These are phyloP conservation scores for Paraphaeosphaeria sporulosa DNA, from an alignment of 2,329 filamentous ascomycete genomes.

Conservation along the genomic window DNA sequence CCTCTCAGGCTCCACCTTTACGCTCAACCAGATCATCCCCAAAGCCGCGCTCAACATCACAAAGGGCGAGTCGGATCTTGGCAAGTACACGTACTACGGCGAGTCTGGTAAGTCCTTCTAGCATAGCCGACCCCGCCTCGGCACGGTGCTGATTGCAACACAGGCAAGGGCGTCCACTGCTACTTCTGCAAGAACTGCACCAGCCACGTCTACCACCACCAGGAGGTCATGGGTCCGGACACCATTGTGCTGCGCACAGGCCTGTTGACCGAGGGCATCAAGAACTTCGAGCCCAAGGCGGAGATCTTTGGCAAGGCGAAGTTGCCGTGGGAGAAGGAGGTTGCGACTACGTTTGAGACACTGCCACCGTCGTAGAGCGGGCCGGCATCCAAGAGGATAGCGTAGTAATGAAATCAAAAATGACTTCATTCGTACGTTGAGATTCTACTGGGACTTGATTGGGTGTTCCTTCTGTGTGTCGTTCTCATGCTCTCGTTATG, in stretches of 20 bases:
- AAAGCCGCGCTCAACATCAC: constrained; percentile 59
- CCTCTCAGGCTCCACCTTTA: constrained; percentile 60
- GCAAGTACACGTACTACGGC: constrained; percentile 63
- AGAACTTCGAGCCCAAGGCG: constrained; percentile 58
- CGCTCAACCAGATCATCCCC: constrained; percentile 63
- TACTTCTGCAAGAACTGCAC: constrained; percentile 67
- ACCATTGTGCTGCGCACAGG: constrained; percentile 62
- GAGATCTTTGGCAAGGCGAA: constrained; percentile 65
- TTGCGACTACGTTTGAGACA: constrained; percentile 56
- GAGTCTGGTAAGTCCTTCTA: constrained; percentile 58
- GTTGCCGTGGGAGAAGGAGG: constrained; percentile 61
- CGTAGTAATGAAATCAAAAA: too few relatives aligned
- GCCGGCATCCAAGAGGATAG: too few relatives aligned
- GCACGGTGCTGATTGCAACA: constrained; percentile 1
- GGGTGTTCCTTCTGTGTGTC: too few relatives aligned
- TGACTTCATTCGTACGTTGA: too few relatives aligned
- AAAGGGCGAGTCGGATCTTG: constrained; percentile 56
- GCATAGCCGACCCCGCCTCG: neutral
- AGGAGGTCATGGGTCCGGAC: constrained; percentile 59
- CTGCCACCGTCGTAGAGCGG: constrained; percentile 50
- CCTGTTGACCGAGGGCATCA: constrained; percentile 54
- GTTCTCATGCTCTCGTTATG: neutral
- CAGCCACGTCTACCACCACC: constrained; percentile 63
- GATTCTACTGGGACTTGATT: too few relatives aligned
- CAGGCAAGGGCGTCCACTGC: constrained; percentile 63